Percentiles rank a stretch among this genome's conserved stretches.
These are phyloP conservation scores for Ophiocordyceps camponoti-floridani DNA, from an alignment of 2,329 filamentous ascomycete species.

Conservation along the genomic window DNA sequence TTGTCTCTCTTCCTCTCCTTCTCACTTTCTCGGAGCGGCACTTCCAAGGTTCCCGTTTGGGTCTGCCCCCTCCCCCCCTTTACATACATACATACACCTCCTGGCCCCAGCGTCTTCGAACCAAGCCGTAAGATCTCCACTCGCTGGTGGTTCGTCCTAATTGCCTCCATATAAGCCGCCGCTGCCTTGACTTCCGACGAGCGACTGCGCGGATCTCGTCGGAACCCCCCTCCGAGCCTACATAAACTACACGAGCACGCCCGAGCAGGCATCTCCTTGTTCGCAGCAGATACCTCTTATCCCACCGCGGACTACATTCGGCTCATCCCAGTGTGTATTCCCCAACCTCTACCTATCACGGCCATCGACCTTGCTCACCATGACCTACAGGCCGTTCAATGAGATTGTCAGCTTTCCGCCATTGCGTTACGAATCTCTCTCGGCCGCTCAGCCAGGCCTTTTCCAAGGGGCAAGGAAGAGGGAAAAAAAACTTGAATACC, in stretches of 20 bases:
- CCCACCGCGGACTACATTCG: neutral
- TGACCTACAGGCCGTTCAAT: neutral
- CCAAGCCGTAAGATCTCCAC: constrained; percentile 3
- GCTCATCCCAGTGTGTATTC: neutral
- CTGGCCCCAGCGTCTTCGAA: constrained; percentile 2
- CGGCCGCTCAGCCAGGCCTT: neutral
- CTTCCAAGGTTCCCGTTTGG: constrained; percentile 2
- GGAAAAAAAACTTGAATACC: constrained; percentile 1
- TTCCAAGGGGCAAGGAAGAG: no score
- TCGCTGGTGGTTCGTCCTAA: neutral
- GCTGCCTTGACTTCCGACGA: neutral
- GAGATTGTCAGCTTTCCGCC: neutral
- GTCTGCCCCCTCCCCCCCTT: constrained; percentile 1
- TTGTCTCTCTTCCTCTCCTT: no score
- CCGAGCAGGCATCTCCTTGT: neutral
- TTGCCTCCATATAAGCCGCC: constrained; percentile 1
- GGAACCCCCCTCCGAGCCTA: neutral
- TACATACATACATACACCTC: neutral
- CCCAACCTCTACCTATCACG: neutral
- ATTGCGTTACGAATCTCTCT: neutral
- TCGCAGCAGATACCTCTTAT: neutral
- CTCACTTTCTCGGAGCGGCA: constrained; percentile 3
- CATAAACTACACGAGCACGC: neutral
- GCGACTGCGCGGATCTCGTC: neutral
- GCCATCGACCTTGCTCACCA: neutral